Base-by-base conservation (phyloP, 805 yeast species). In the Hanseniaspora hatyaiensis region DNA sequence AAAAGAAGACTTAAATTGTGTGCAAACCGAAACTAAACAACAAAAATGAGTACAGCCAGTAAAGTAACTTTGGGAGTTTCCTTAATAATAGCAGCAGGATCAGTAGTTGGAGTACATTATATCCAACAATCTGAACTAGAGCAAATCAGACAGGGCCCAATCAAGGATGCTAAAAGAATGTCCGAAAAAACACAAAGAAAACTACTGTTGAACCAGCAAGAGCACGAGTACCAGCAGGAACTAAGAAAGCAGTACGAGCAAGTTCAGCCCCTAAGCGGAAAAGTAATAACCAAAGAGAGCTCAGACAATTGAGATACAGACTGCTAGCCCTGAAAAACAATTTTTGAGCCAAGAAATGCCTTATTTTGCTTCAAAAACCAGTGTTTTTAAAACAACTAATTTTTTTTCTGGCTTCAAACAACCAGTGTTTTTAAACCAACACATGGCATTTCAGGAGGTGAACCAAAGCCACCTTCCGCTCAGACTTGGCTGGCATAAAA, bases 71-170 rank as follows among this genome's bases (percentile, higher is more conserved):
- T 85, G 34, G 87, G 74, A 0, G 54, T 72, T 11, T 70, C 85
- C 13, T 67, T 77, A 22, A 55, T 70, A 1, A 65, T 75, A 42
- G 77, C 85, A 2, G 75, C 68, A 0, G 73, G 71, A 2, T 72
- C 92, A 0, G 77, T 80, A 18, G 62, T 73, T 4, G 82, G 80
- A 58, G 89, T 85, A 37, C 83, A 80, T 62, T 71, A 70, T 50
- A 71, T 80, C 37, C 94, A 86, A 55, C 73, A 73, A 32, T 64
- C 72, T 52, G 94, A 85, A 59, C 71, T 85, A 57, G 78, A 75
- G 16, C 79, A 81, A 2, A 66, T 84, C 39, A 79, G 81, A 57
- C 83, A 75, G 55, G 95, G 95, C 1, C 95, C 95, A 4, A 75
- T 82, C 56, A 82, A 82, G 56, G 95, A 85, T 60, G 86, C 87